A percentile compares a stretch with the other conserved stretches of the same genome.
Conservation (phyloP, 1,284 basidiomycete species). For the Cerioporus squamosus region DNA sequence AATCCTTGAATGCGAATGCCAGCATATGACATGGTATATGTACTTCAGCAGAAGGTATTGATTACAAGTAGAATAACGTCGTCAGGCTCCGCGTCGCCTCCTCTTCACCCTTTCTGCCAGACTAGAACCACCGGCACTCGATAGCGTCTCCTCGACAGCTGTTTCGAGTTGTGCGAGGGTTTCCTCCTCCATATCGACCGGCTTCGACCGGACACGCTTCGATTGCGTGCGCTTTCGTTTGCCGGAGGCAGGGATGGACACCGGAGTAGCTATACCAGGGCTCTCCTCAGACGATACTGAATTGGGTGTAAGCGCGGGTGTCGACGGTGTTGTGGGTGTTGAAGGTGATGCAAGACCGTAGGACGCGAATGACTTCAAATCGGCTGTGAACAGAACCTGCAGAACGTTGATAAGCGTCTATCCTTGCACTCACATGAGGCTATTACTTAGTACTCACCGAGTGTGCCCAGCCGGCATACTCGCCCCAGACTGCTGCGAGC, state of each 20-base stretch:
- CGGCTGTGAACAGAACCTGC: conserved; percentile 63
- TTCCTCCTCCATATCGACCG: conserved; percentile 4
- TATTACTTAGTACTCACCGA: conserved; percentile 72
- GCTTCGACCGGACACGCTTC: background rate
- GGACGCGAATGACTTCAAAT: conserved; percentile 52
- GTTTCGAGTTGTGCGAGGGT: background rate
- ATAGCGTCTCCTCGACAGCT: conserved; percentile 3
- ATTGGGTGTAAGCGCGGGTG: conserved; percentile 18
- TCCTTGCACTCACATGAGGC: conserved; percentile 17
- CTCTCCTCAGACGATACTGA: background rate
- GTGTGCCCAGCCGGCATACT: conserved; percentile 92
- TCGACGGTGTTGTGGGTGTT: conserved; percentile 18
- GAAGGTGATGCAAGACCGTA: conserved; percentile 41
- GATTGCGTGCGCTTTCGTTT: conserved; percentile 20
- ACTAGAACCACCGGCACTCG: conserved; percentile 8
- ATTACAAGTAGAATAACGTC: background rate
- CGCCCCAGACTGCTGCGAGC: conserved; percentile 75
- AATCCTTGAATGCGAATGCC: background rate
- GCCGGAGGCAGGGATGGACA: conserved; percentile 2
- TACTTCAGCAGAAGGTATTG: background rate
- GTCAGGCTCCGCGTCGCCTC: conserved; percentile 28
- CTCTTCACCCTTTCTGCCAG: conserved; percentile 42
- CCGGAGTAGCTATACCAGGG: conserved; percentile 6
- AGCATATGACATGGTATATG: background rate
- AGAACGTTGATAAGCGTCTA: background rate